These are phyloP conservation scores for Sphagnum fallax DNA, from an alignment of 228 moss, liverwort and hornwort species.

Conservation along the genomic window DNA sequence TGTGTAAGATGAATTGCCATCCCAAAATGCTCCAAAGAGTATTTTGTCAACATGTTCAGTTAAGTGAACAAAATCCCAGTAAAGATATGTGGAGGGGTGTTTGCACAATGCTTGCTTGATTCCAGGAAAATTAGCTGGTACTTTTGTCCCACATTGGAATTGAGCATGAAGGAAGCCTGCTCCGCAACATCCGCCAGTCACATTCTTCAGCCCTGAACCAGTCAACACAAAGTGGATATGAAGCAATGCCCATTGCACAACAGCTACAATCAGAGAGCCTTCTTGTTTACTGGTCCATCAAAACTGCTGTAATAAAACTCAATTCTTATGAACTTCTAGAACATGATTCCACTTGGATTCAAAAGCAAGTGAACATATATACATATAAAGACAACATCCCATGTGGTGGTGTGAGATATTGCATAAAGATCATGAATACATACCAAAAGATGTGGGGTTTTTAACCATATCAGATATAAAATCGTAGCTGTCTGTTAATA, in stretches of 20 bases:
- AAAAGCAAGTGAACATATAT: too few relatives aligned
- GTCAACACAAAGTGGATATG: too few relatives aligned
- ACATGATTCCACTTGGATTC: too few relatives aligned
- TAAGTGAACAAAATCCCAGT: constrained; percentile 37
- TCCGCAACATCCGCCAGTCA: constrained; percentile 35
- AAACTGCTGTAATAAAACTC: too few relatives aligned
- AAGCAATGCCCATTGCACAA: too few relatives aligned
- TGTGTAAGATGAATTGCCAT: constrained; percentile 9
- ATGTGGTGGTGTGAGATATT: too few relatives aligned
- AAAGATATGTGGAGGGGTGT: constrained; percentile 31
- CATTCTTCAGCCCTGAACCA: constrained; percentile 21
- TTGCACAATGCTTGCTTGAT: constrained; percentile 14
- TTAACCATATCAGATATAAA: constrained; percentile 16
- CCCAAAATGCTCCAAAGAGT: constrained; percentile 33
- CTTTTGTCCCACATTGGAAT: constrained; percentile 30
- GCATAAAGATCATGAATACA: too few relatives aligned
- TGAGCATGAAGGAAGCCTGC: constrained; percentile 32
- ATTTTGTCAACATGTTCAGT: constrained; percentile 31
- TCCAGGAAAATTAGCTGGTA: constrained; percentile 11
- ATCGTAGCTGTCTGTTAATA: constrained; percentile 17
- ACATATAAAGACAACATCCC: too few relatives aligned
- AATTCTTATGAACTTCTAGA: too few relatives aligned
- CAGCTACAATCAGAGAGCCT: too few relatives aligned
- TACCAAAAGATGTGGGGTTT: constrained; percentile 22
- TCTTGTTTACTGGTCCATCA: too few relatives aligned